Base-by-base conservation (phyloP, 495 filamentous ascomycete species). In the Aspergillus sclerotiicarbonarius region DNA sequence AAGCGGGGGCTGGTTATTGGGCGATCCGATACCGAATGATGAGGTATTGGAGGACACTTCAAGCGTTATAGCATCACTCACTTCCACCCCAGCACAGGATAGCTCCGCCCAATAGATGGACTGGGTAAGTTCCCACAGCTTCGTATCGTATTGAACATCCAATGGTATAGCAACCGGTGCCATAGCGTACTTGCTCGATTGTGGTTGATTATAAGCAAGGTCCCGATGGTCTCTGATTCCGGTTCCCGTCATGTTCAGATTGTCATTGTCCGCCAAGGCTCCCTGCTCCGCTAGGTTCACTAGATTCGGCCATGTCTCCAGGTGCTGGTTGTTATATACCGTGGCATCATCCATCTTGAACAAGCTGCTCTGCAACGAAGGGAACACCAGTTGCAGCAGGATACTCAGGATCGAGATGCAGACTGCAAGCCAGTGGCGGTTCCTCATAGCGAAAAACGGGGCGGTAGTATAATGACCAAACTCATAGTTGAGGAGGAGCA, bases 51-150 rank as follows among this genome's bases (percentile, higher is more conserved):
- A 33, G n/a, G n/a, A n/a, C 8, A 50, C 25, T 31, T 50, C 29
- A 32, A 32, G 30, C 7, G 29, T 32, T 31, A 50, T n/a, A n/a
- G 15, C 47, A 50, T 50, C 47, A 29, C n/a, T 32, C 47, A 50
- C 47, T 15, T 32, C 5, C 29, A 43, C 18, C 7, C 61, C 50
- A 10, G 29, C 33, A 20, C 67, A 70, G 3, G 19, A 56, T 29
- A 64, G 8, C 19, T 67, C 49, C 5, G 65, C 37, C 67, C 67
- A 70, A 31, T 67, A 67, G 2, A 65, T 51, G 2, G 57, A 45
- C 41, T 70, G 62, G 46, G 58, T 64, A 4, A 70, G 16, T n/a
- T 53, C 30, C 57, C 59, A 62, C 12, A 58, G 54, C 9, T 58
- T 57, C 1, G 49, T 39, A 7, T 57, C 50, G 29, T 61, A 47